These are phyloP conservation scores for Capsaspora owczarzaki DNA, from an alignment of 78 protist species.

Conservation along the genomic window DNA sequence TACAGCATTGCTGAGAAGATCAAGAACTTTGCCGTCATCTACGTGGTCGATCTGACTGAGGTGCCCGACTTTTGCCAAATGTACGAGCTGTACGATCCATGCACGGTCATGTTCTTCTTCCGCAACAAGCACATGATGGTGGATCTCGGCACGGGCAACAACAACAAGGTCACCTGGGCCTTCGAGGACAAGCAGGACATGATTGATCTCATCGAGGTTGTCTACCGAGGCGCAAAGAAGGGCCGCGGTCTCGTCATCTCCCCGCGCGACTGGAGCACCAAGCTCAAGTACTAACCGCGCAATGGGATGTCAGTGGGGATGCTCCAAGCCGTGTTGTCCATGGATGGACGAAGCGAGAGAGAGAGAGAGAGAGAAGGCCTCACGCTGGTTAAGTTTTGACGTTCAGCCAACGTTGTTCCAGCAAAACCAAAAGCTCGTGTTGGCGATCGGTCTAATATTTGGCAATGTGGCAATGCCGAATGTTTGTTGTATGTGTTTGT, in stretches of 20 bases:
- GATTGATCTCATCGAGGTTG: constrained; percentile 80
- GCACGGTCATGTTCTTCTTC: constrained; percentile 97
- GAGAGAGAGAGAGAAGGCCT: too few relatives aligned
- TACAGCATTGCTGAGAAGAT: constrained; percentile 48
- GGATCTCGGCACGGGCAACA: constrained; percentile 98
- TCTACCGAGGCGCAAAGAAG: constrained; percentile 89
- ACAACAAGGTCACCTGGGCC: constrained; percentile 96
- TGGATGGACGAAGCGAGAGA: too few relatives aligned
- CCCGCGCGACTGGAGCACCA: constrained; percentile 91
- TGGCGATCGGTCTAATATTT: too few relatives aligned
- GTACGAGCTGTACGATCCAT: constrained; percentile 98
- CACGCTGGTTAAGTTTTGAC: too few relatives aligned
- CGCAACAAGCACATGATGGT: constrained; percentile 88
- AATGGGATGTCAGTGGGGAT: too few relatives aligned
- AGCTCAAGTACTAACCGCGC: constrained; percentile 66
- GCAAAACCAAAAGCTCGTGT: too few relatives aligned
- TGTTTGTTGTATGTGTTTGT: too few relatives aligned
- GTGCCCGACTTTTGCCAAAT: constrained; percentile 98
- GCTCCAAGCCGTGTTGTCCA: too few relatives aligned
- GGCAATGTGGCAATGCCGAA: too few relatives aligned
- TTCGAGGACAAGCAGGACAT: constrained; percentile 80
- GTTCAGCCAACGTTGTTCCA: too few relatives aligned
- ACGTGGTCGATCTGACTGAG: constrained; percentile 76
- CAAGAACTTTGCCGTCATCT: constrained; percentile 41
- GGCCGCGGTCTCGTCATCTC: constrained; percentile 89